Evolutionary conservation across 768 basidiomycete genomes (phyloP), one percentile per base, ranked within the genome.

Genomic region (Russula compacta): DNA sequence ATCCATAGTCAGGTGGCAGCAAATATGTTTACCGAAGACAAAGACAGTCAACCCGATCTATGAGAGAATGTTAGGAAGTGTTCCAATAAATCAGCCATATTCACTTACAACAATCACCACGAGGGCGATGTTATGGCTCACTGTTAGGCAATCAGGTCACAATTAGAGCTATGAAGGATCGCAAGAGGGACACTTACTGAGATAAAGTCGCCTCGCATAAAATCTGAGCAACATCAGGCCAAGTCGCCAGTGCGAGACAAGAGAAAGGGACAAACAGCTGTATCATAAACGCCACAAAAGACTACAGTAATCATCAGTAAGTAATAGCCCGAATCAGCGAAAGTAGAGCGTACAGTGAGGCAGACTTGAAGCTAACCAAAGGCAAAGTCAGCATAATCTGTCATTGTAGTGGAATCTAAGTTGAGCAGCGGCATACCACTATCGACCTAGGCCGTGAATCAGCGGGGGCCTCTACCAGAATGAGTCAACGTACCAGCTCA

Each of bases 1-100:
- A 29, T 29, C 24, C 24, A 29, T 29, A 29, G 24, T 29, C 24
- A 29, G 24, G 24, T 29, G 24, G 3, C 1, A 29, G 24, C 24
- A 2, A 29, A 3, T 29, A 3, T 0, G 38, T 73, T 52, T 65
- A 81, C 80, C 73, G 64, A 78, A 79, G 63, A 78, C 76, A 48
- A 80, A 65, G 46, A 67, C 69, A 6, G 77, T 66, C 39, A 79
- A 69, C 9, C 76, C 44, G 17, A 77, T 32, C 59, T 60, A 11
- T 14, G 1, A 43, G 49, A 32, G 7, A 3, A 19, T 29, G 14
- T n/a, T 24, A 43, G 14, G 39, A 54, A 15, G 33, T 2, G 21
- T 5, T 7, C 17, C 24, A 9, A n/a, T 2, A n/a, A 43, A 32
- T 24, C 33, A 42, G 7, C 7, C 8, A 7, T 2, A 6, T 17